phyloP scores from a whole-genome alignment of 305 asterid species.

The Plantago lanceolata region DNA sequence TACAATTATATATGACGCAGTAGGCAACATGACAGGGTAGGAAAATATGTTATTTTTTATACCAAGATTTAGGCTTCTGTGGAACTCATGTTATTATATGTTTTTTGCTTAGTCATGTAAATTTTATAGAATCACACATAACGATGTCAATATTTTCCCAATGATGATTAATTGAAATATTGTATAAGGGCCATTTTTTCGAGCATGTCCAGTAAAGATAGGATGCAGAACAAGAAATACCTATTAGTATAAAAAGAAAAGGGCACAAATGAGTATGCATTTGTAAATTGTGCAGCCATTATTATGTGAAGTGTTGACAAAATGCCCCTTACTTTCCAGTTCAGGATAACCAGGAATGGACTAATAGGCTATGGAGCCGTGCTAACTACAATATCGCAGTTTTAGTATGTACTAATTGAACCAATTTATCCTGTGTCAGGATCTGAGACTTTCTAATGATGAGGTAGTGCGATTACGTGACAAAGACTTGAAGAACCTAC shows the following conservation, averaged over 20 bases:
- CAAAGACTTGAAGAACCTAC: constrained; percentile 59
- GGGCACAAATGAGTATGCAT: not conserved
- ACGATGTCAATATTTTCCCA: not conserved
- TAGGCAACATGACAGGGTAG: too few relatives aligned
- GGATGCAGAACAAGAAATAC: not conserved
- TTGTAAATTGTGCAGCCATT: not conserved
- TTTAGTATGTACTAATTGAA: constrained; percentile 11
- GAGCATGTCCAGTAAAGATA: not conserved
- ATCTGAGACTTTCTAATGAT: constrained; percentile 62
- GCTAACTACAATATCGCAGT: not conserved
- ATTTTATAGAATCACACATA: not conserved
- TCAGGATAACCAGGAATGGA: not conserved
- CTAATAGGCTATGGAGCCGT: not conserved
- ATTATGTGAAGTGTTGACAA: not conserved
- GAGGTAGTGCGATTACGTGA: constrained; percentile 72
- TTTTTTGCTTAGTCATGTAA: not conserved
- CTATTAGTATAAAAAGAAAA: not conserved
- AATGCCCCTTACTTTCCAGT: not conserved
- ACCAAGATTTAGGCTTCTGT: too few relatives aligned
- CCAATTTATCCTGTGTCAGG: constrained; percentile 42
- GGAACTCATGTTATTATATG: too few relatives aligned
- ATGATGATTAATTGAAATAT: not conserved
- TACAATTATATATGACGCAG: too few relatives aligned
- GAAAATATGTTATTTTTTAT: too few relatives aligned
- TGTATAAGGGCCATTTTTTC: not conserved